A percentile compares a stretch with the other conserved stretches of the same genome.
Conservation (phyloP, 257 asterid species). For the Paulownia fortunei region DNA sequence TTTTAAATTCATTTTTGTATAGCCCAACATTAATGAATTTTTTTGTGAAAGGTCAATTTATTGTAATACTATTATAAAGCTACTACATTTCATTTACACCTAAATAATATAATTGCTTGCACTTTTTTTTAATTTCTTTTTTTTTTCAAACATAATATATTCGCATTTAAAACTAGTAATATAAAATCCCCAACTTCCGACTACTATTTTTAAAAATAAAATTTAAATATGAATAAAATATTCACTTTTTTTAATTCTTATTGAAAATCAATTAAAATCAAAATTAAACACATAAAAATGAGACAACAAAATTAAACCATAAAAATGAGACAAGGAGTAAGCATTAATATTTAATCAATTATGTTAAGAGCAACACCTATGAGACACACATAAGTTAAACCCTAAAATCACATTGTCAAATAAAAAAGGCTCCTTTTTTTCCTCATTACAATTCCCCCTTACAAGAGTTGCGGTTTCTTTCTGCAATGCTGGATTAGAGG, state of each 20-base stretch:
- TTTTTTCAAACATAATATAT: no score
- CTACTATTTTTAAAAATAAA: no score
- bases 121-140: neutral
- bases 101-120: neutral
- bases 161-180: no score
- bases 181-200: no score
- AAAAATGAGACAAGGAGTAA: no score
- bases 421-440: neutral
- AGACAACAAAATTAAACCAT: no score
- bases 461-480: neutral
- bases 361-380: no score
- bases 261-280: neutral
- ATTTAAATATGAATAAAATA: no score
- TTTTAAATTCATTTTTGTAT: no score
- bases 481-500: constrained; percentile 36
- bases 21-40: neutral
- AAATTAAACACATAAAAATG: neutral
- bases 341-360: no score
- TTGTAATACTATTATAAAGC: neutral
- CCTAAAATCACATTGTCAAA: neutral
- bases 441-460: neutral
- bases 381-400: neutral
- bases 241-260: no score
- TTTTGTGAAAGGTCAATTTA: neutral
- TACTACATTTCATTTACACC: neutral